These are phyloP conservation scores for Aspergillus ostianus DNA, from an alignment of 495 filamentous ascomycete genomes.

Conservation along the genomic window DNA sequence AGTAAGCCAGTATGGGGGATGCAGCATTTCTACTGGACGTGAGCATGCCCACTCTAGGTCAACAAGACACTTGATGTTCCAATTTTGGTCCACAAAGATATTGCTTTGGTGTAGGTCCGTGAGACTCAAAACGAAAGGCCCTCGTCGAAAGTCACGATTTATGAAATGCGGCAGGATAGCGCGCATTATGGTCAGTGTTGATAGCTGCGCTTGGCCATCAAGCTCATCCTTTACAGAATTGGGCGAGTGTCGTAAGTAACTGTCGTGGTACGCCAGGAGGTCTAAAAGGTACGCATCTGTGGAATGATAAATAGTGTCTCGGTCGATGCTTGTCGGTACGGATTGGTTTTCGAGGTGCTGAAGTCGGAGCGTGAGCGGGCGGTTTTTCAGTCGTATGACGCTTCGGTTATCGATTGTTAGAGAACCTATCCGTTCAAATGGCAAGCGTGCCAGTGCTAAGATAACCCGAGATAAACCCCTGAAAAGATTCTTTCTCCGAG, in stretches of 20 bases:
- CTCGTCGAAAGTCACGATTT: constrained; percentile 16
- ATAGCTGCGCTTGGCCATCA: constrained; percentile 27
- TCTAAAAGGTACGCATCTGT: constrained; percentile 27
- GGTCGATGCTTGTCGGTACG: constrained; percentile 25
- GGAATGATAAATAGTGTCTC: constrained; percentile 23
- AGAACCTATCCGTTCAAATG: constrained; percentile 35
- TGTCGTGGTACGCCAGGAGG: constrained; percentile 29
- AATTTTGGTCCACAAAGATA: constrained; percentile 34
- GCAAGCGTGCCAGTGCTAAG: constrained; percentile 27
- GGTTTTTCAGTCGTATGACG: constrained; percentile 29
- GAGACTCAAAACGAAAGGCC: constrained; percentile 23
- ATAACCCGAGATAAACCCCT: constrained; percentile 28
- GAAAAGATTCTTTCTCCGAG: constrained; percentile 24
- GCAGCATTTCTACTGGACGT: constrained; percentile 19
- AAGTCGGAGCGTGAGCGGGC: constrained; percentile 26
- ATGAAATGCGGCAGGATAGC: constrained; percentile 24
- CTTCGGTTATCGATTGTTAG: constrained; percentile 29
- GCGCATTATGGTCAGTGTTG: constrained; percentile 26
- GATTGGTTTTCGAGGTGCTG: constrained; percentile 32
- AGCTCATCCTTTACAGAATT: constrained; percentile 24
- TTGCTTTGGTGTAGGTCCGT: constrained; percentile 33
- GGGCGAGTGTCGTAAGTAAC: constrained; percentile 24
- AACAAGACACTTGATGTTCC: constrained; percentile 23
- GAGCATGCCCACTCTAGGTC: constrained; percentile 31
- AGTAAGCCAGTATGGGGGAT: constrained; percentile 33